Conservation (phyloP, 2,329 filamentous ascomycete genomes). For the Cercospora sp. region DNA sequence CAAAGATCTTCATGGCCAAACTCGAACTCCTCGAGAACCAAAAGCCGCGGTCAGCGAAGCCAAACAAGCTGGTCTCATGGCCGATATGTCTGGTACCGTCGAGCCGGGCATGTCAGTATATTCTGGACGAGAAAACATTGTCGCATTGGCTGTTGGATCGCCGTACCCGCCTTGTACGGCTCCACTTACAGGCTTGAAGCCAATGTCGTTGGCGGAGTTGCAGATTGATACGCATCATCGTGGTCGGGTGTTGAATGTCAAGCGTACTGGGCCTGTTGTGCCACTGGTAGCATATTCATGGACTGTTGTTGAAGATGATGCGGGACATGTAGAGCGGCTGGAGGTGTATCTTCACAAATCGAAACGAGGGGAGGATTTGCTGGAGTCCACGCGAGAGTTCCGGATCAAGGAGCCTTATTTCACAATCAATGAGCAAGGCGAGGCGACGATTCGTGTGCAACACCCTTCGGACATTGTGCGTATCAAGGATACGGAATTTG, state of each 20-base stretch:
- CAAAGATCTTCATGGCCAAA: conserved; percentile 8
- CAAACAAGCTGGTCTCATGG: conserved; percentile 17
- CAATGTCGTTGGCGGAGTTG: conserved; percentile 19
- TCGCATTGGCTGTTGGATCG: conserved; percentile 13
- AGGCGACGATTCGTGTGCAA: conserved; percentile 32
- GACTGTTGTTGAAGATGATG: conserved; percentile 37
- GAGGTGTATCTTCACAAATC: conserved; percentile 39
- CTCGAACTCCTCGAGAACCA: conserved; percentile 12
- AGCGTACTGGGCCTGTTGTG: conserved; percentile 30
- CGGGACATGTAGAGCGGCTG: conserved; percentile 28
- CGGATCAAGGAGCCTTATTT: conserved; percentile 38
- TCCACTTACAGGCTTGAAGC: neutral
- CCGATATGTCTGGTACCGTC: conserved; percentile 19
- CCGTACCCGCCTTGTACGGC: conserved; percentile 9
- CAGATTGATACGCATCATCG: conserved; percentile 27
- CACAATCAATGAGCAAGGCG: conserved; percentile 33
- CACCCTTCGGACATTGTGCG: conserved; percentile 34
- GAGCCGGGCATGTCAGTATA: conserved; percentile 13
- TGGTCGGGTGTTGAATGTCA: conserved; percentile 22
- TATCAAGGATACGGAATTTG: neutral
- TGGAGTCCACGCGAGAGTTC: conserved; percentile 34
- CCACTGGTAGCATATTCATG: conserved; percentile 26
- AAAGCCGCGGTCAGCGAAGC: conserved; percentile 12
- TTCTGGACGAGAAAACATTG: conserved; percentile 4
- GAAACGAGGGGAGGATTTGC: conserved; percentile 34